Evolutionary conservation across 2,329 filamentous ascomycete genomes (phyloP).

Genomic region (Alternaria incomplexa): DNA sequence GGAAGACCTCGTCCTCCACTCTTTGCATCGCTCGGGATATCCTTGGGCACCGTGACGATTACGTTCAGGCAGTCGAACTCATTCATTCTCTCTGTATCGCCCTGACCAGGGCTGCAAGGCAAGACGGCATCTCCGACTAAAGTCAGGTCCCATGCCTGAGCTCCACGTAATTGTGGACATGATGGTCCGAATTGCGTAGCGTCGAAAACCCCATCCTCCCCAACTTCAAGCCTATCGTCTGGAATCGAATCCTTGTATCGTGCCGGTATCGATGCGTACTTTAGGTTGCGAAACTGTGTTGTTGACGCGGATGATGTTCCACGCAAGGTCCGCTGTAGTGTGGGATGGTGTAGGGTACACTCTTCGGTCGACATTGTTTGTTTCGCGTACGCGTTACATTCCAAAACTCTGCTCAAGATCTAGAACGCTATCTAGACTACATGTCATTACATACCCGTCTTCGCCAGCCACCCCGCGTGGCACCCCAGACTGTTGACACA

Average conservation of each 20-base stretch:
- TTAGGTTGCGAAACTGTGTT: constrained; percentile 45
- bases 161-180: constrained; percentile 45
- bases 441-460: too few species aligned
- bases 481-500: background rate
- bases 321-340: constrained; percentile 21
- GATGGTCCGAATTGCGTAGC: constrained; percentile 46
- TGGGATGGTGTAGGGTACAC: constrained; percentile 15
- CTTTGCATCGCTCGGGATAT: background rate
- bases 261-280: constrained; percentile 43
- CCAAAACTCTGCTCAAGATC: background rate
- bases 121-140: constrained; percentile 28
- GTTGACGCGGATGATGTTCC: constrained; percentile 25
- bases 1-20: constrained; percentile 45
- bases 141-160: constrained; percentile 36
- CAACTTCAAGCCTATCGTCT: constrained; percentile 8
- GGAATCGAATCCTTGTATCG: constrained; percentile 42
- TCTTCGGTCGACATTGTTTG: background rate
- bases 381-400: background rate
- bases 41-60: constrained; percentile 41
- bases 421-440: background rate
- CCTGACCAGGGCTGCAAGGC: constrained; percentile 20
- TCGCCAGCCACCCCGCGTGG: background rate
- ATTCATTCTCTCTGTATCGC: constrained; percentile 29
- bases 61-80: constrained; percentile 47
- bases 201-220: constrained; percentile 28